A percentile compares a stretch with the other conserved stretches of the same genome.
Conservation (phyloP, 2,329 filamentous ascomycete species). For the Domatiomyces globalis region DNA sequence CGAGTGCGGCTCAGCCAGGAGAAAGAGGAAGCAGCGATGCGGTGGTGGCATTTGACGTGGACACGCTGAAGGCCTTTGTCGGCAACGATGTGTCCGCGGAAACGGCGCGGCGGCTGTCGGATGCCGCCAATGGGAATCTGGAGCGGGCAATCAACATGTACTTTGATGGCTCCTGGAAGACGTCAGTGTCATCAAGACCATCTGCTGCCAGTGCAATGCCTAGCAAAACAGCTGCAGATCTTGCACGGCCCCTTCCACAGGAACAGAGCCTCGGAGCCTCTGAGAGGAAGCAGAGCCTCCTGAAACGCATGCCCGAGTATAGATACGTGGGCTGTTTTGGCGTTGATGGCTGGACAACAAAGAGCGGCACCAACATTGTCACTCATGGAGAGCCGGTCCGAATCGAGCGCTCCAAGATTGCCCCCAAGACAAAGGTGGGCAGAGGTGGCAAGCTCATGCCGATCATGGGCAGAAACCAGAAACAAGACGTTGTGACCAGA, state of each 20-base stretch:
- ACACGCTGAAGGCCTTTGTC: constrained; percentile 43
- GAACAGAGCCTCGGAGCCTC: background rate
- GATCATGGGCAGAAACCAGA: constrained; percentile 39
- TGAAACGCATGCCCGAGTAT: constrained; percentile 37
- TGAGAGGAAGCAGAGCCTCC: background rate
- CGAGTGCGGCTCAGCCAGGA: constrained; percentile 6
- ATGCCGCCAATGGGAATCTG: constrained; percentile 38
- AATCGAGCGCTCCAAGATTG: constrained; percentile 73
- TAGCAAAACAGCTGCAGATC: background rate
- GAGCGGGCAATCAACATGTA: constrained; percentile 51
- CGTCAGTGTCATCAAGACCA: constrained; percentile 7
- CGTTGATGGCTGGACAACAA: constrained; percentile 80
- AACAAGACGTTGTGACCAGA: constrained; percentile 75
- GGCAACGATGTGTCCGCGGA: constrained; percentile 35
- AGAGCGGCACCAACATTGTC: constrained; percentile 60
- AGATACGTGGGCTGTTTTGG: constrained; percentile 88
- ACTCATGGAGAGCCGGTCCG: constrained; percentile 69
- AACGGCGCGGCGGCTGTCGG: constrained; percentile 35
- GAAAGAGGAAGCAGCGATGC: constrained; percentile 5
- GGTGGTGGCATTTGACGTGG: constrained; percentile 37
- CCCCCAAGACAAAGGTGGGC: constrained; percentile 39
- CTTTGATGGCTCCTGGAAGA: constrained; percentile 49
- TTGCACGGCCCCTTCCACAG: background rate
- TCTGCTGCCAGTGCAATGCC: constrained; percentile 1
- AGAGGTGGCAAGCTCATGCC: constrained; percentile 30